Base-by-base conservation (phyloP, 768 basidiomycete genomes). In the Cytidiella melzeri region DNA sequence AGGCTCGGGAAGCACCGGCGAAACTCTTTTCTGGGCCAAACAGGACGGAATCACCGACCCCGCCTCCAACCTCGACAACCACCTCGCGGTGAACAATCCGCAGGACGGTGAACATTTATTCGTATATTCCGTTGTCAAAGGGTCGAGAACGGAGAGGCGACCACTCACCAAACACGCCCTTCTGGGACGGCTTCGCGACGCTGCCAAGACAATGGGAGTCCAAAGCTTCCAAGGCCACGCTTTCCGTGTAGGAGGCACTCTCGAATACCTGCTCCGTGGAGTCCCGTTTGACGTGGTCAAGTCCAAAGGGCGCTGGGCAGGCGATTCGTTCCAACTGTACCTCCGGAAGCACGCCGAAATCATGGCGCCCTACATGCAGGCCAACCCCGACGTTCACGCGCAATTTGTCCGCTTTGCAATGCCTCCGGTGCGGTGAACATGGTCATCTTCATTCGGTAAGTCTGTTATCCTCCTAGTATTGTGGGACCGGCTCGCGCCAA, bases 11-110 rank as follows among this genome's bases (percentile, higher is more conserved):
- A 37, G 45, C 1, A 68, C 69, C 0, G 65, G 73, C 28, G 65
- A 69, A 10, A 49, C 71, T 37, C 36, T 11, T 1, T 61, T 53
- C 42, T 67, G 67, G 52, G 62, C 69, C 1, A 18, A 27, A 4
- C 70, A 73, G 42, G 5, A 52, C 1, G 61, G 60, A 1, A 10
- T 39, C 0, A 42, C 61, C 0, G 67, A 72, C 44, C 69, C 68
- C 0, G 23, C 43, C 0, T 26, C 27, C 0, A 58, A 62, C 0
- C 46, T 69, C 0, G 20, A 20, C 0, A 61, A 62, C 40, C 69
- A 71, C 36, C 34, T 69, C 25, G 19, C 2, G 0, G 40, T 72
- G 20, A 73, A 73, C 51, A 36, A 50, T 3, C 65, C 68, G 0
- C 50, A 57, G 0, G 43, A 27, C 0, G 24, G 58, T 2, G 44